Percentiles rank a stretch among this genome's conserved stretches.
These are phyloP conservation scores for Mycena venus DNA, from an alignment of 768 basidiomycete genomes.

Conservation along the genomic window DNA sequence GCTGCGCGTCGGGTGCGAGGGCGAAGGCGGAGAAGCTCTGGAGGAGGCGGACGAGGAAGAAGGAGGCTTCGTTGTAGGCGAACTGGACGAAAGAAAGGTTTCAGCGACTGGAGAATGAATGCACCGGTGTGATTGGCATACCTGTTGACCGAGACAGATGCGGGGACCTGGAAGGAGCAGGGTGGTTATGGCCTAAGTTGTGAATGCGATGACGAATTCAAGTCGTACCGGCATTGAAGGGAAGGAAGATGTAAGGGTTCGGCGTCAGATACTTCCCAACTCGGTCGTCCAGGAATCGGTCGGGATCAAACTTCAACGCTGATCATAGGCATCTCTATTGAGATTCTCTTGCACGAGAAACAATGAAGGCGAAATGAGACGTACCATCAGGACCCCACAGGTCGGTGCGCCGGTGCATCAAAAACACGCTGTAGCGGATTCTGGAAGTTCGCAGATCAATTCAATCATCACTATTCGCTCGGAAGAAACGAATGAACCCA, in stretches of 20 bases:
- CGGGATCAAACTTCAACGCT: conserved; percentile 60
- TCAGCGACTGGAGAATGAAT: neutral
- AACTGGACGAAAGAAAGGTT: neutral
- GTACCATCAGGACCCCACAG: conserved; percentile 62
- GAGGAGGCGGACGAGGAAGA: conserved; percentile 22
- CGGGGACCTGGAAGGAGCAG: neutral
- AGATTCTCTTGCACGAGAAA: neutral
- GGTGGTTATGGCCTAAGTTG: no score
- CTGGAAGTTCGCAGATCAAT: no score
- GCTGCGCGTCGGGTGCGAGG: conserved; percentile 44
- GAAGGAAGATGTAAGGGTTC: conserved; percentile 63
- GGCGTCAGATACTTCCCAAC: conserved; percentile 54
- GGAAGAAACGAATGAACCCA: neutral
- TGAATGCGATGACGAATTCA: no score
- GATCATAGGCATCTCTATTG: neutral
- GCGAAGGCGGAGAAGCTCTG: neutral
- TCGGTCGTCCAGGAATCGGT: conserved; percentile 58
- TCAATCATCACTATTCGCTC: no score
- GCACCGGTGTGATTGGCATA: neutral
- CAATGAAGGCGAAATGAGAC: no score
- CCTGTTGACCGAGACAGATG: conserved; percentile 41
- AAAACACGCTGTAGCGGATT: conserved; percentile 47
- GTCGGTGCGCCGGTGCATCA: conserved; percentile 57
- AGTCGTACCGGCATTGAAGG: conserved; percentile 54
- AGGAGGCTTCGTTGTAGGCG: conserved; percentile 24